Evolutionary conservation across 768 basidiomycete genomes (phyloP).

Genomic region (Lactarius akahatsu): DNA sequence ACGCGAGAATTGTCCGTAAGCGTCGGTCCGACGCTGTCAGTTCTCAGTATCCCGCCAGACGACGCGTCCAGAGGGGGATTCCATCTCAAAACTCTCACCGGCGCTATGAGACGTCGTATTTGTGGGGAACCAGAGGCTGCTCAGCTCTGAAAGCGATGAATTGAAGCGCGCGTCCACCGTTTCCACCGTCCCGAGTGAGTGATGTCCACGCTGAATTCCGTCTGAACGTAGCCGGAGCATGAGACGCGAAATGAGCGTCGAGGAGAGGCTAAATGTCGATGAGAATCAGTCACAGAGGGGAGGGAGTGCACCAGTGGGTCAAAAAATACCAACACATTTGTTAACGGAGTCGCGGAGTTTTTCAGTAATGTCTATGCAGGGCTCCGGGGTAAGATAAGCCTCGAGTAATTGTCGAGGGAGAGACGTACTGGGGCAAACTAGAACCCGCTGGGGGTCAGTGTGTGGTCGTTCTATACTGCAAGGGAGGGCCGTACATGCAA

Average conservation of each 20-base stretch:
- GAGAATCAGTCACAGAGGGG: neutral
- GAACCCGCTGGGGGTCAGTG: neutral
- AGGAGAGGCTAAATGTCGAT: constrained; percentile 1
- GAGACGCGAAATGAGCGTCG: constrained; percentile 13
- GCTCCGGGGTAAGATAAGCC: neutral
- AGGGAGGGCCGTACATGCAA: neutral
- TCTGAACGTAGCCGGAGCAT: constrained; percentile 6
- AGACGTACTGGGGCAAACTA: constrained; percentile 9
- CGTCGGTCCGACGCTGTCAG: constrained; percentile 18
- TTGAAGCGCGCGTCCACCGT: neutral
- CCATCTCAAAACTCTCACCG: neutral
- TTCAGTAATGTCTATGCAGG: neutral
- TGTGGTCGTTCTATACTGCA: neutral
- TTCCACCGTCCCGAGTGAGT: neutral
- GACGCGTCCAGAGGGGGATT: neutral
- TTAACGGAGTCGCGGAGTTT: neutral
- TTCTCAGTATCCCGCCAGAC: constrained; percentile 28
- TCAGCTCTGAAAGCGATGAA: neutral
- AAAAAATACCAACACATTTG: constrained; percentile 7
- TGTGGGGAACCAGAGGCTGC: neutral
- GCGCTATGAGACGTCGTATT: neutral
- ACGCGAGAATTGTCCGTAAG: neutral
- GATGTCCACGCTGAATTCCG: neutral
- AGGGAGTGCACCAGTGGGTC: neutral
- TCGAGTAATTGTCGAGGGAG: neutral